phyloP scores from a whole-genome alignment of 768 basidiomycete species.

The Termitomyces eurrhizus region DNA sequence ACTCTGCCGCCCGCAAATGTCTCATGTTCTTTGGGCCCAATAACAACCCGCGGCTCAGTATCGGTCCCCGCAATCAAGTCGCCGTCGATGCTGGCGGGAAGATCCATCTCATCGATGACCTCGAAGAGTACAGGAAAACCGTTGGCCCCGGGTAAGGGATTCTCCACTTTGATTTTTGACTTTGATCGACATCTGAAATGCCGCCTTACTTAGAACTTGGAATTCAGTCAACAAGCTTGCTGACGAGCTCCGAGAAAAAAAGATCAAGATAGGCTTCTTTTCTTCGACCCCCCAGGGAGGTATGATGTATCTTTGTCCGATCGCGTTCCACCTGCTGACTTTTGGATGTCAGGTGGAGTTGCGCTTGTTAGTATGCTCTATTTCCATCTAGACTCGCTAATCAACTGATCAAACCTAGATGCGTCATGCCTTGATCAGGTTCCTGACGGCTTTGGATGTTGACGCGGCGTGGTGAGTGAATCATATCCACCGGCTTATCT shows the following conservation, averaged over 20 bases:
- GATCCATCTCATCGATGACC: slow-evolving; percentile 81
- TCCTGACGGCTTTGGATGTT: slow-evolving; percentile 76
- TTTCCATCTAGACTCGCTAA: slow-evolving; percentile 11
- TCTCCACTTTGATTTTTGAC: not conserved
- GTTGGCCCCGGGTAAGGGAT: slow-evolving; percentile 53
- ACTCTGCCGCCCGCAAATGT: slow-evolving; percentile 82
- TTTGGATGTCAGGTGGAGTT: slow-evolving; percentile 66
- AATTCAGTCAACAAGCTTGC: slow-evolving; percentile 78
- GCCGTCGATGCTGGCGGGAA: slow-evolving; percentile 84
- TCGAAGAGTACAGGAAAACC: slow-evolving; percentile 72
- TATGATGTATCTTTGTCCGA: slow-evolving; percentile 28
- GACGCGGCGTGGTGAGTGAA: slow-evolving; percentile 73
- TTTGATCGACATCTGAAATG: slow-evolving; percentile 6
- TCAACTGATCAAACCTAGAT: slow-evolving; percentile 46
- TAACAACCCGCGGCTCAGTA: slow-evolving; percentile 80
- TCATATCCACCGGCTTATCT: not conserved
- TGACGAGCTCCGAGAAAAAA: slow-evolving; percentile 80
- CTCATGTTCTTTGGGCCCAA: slow-evolving; percentile 79
- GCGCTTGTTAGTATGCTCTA: slow-evolving; percentile 63
- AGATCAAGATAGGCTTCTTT: slow-evolving; percentile 90
- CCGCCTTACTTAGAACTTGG: slow-evolving; percentile 55
- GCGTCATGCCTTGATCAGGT: slow-evolving; percentile 90
- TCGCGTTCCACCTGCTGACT: slow-evolving; percentile 7
- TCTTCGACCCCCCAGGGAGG: slow-evolving; percentile 94
- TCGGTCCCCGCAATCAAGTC: slow-evolving; percentile 83